Percentiles rank a stretch among this genome's conserved stretches.
phyloP scores from a whole-genome alignment of 2,329 filamentous ascomycete genomes.

The Aspergillus pseudonomiae region DNA sequence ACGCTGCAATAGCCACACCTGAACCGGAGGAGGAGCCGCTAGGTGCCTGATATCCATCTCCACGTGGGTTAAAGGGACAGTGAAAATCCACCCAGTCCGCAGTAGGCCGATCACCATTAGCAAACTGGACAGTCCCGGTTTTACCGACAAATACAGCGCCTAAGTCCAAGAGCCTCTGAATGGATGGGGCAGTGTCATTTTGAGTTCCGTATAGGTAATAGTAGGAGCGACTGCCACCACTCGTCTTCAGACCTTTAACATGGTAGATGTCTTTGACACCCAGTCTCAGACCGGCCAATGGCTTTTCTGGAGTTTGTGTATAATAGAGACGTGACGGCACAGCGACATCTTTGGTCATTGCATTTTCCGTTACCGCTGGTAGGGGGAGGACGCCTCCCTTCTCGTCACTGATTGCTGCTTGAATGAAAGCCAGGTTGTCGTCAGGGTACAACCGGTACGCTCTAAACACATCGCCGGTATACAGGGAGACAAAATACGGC shows the following conservation, averaged over 20 bases:
- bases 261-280: conserved; percentile 67
- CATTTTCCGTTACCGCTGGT: conserved; percentile 16
- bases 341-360: conserved; percentile 45
- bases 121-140: conserved; percentile 39
- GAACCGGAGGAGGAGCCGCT: conserved; percentile 25
- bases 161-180: conserved; percentile 60
- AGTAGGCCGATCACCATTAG: conserved; percentile 32
- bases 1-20: conserved; percentile 31
- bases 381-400: conserved; percentile 20
- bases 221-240: conserved; percentile 62
- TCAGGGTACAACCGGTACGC: conserved; percentile 57
- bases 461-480: conserved; percentile 49
- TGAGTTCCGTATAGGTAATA: conserved; percentile 54
- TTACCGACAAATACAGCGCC: conserved; percentile 55
- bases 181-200: conserved; percentile 52
- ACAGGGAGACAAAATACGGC: conserved; percentile 53
- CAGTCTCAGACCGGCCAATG: conserved; percentile 60
- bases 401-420: conserved; percentile 42
- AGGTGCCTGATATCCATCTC: conserved; percentile 36
- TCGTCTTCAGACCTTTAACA: conserved; percentile 59
- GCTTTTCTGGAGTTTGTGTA: conserved; percentile 55
- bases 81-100: conserved; percentile 40
- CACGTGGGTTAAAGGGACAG: conserved; percentile 43
- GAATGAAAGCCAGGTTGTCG: conserved; percentile 53
- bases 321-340: conserved; percentile 66